phyloP scores from a whole-genome alignment of 495 filamentous ascomycete genomes.

The Aspergillus bridgeri region DNA sequence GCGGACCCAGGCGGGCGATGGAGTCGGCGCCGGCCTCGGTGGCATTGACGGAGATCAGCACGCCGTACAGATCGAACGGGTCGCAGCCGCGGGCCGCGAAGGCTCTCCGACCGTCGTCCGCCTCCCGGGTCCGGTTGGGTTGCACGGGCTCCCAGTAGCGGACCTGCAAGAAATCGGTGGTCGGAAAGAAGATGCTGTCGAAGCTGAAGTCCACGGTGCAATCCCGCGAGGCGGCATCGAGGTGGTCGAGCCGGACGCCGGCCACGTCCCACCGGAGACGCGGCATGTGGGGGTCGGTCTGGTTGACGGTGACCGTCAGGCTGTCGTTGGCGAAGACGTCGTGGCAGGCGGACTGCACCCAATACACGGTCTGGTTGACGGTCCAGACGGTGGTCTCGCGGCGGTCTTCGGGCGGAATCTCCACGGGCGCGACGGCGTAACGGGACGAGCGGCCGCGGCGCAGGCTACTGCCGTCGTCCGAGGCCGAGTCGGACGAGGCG shows the following conservation, averaged over 20 bases:
- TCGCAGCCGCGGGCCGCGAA: slow-evolving; percentile 32
- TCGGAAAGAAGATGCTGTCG: slow-evolving; percentile 29
- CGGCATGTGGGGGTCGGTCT: slow-evolving; percentile 14
- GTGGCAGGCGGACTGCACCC: slow-evolving; percentile 30
- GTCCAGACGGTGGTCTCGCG: slow-evolving; percentile 31
- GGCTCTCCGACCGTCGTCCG: slow-evolving; percentile 12
- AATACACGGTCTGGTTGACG: slow-evolving; percentile 39
- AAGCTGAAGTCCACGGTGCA: slow-evolving; percentile 36
- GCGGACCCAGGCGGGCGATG: slow-evolving; percentile 5
- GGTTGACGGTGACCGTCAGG: slow-evolving; percentile 24
- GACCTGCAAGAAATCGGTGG: slow-evolving; percentile 35
- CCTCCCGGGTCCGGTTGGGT: slow-evolving; percentile 10
- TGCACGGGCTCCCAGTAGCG: slow-evolving; percentile 40
- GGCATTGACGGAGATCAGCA: slow-evolving; percentile 35
- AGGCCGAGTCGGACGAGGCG: slow-evolving; percentile 20
- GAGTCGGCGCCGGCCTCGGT: slow-evolving; percentile 10
- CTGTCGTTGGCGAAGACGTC: slow-evolving; percentile 20
- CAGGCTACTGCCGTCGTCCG: slow-evolving; percentile 17
- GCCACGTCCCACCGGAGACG: slow-evolving; percentile 32
- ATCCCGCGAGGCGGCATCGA: slow-evolving; percentile 3
- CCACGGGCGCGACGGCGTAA: slow-evolving; percentile 37
- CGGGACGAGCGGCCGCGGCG: slow-evolving; percentile 28
- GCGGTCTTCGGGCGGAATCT: slow-evolving; percentile 25
- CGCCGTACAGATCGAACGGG: slow-evolving; percentile 37
- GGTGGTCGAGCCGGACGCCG: slow-evolving; percentile 24